A percentile compares a stretch with the other conserved stretches of the same genome.
These are phyloP conservation scores for Plenodomus tracheiphilus DNA, from an alignment of 2,329 filamentous ascomycete genomes.

Conservation along the genomic window DNA sequence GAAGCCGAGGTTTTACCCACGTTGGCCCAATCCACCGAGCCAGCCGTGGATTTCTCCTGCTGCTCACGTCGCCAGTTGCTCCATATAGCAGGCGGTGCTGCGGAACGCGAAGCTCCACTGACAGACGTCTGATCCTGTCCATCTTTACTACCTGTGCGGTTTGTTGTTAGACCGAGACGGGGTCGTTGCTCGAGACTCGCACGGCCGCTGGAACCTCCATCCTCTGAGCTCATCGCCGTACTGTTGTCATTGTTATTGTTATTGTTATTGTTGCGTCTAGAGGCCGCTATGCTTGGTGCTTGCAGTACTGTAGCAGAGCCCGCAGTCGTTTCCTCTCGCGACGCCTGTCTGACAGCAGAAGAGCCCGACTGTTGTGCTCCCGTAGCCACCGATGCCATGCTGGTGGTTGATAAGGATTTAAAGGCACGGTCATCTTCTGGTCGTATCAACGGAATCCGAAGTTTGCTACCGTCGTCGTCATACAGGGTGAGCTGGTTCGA, in stretches of 20 bases:
- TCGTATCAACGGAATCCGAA: conserved; percentile 88
- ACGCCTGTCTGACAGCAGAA: conserved; percentile 3
- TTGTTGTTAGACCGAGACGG: conserved; percentile 19
- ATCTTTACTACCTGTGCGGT: conserved; percentile 26
- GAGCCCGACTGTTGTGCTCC: conserved; percentile 4
- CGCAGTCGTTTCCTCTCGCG: not conserved
- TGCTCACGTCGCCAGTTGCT: conserved; percentile 54
- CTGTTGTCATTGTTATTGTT: not conserved
- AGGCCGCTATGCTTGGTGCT: not conserved
- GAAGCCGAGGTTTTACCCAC: conserved; percentile 59
- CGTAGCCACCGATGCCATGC: conserved; percentile 4
- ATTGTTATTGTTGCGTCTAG: too few relatives aligned
- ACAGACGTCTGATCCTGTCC: conserved; percentile 19
- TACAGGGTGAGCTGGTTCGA: conserved; percentile 87
- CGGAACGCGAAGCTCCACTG: conserved; percentile 29
- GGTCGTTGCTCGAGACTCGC: conserved; percentile 39
- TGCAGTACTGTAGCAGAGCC: too few relatives aligned
- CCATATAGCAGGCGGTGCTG: conserved; percentile 50
- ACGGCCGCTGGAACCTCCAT: conserved; percentile 30
- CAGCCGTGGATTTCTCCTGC: conserved; percentile 32
- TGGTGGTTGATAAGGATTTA: conserved; percentile 71
- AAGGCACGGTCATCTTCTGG: conserved; percentile 85
- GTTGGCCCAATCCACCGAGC: conserved; percentile 57
- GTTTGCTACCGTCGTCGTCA: conserved; percentile 81
- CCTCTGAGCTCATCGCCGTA: conserved; percentile 27